Conservation (phyloP, 495 filamentous ascomycete genomes). For the Aspergillus egyptiacus region DNA sequence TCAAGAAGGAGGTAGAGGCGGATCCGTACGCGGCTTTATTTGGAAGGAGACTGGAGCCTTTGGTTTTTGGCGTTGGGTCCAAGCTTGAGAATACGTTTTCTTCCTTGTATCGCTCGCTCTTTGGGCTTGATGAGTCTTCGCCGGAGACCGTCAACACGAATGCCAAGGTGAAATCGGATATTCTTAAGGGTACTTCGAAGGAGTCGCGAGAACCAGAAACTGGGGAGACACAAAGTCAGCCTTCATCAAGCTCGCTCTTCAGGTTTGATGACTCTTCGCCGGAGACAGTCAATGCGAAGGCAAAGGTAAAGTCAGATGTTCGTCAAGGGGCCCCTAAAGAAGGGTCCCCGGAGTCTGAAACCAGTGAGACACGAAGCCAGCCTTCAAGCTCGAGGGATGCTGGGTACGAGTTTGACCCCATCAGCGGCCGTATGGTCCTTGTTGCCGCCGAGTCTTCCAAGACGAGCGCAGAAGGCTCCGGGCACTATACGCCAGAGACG, state of each 20-base stretch:
- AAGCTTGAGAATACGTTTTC: conserved; percentile 21
- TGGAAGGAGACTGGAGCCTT: conserved; percentile 30
- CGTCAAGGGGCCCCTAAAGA: no score
- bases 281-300: no score
- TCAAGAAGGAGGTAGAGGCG: conserved; percentile 32
- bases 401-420: conserved; percentile 32
- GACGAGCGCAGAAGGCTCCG: neutral
- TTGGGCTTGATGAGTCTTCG: conserved; percentile 15
- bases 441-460: conserved; percentile 8
- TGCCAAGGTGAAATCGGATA: neutral
- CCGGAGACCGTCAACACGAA: neutral
- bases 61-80: conserved; percentile 6
- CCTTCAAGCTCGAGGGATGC: neutral
- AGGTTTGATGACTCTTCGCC: no score
- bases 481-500: neutral
- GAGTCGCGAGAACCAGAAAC: neutral
- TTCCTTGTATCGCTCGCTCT: conserved; percentile 24
- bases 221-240: neutral
- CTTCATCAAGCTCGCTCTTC: neutral
- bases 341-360: no score
- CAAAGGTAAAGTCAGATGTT: no score
- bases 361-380: neutral
- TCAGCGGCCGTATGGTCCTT: conserved; percentile 37
- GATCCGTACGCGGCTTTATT: conserved; percentile 42
- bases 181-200: neutral